Evolutionary conservation across 495 filamentous ascomycete genomes (phyloP).

Genomic region (Hypoxylon subgilvum): DNA sequence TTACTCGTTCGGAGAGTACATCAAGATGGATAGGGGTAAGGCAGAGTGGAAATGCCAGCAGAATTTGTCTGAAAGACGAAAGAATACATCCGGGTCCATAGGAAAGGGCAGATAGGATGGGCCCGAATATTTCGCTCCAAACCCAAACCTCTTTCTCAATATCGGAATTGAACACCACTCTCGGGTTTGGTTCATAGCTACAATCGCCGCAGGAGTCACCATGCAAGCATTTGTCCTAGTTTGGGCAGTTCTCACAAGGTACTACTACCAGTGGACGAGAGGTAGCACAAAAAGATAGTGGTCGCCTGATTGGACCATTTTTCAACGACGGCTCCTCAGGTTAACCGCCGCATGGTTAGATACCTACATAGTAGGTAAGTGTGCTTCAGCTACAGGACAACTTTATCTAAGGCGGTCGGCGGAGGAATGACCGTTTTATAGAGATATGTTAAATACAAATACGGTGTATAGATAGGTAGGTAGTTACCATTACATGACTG

Average conservation of each 20-base stretch:
- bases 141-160: background rate
- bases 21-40: background rate
- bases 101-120: background rate
- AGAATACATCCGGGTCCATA: background rate
- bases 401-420: too few species aligned
- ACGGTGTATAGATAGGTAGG: too few species aligned
- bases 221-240: background rate
- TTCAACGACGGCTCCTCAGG: too few species aligned
- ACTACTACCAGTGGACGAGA: background rate
- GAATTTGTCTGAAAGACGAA: background rate
- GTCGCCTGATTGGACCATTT: too few species aligned
- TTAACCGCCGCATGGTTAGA: too few species aligned
- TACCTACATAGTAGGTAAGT: background rate
- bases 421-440: too few species aligned
- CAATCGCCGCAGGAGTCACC: background rate
- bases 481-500: too few species aligned
- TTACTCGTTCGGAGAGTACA: background rate
- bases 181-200: background rate
- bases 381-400: too few species aligned
- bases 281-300: too few species aligned
- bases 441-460: too few species aligned
- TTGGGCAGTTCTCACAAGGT: background rate
- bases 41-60: background rate
- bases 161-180: background rate
- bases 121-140: background rate